Conservation (phyloP, 2,329 filamentous ascomycete genomes). For the Exserohilum rostratum region DNA sequence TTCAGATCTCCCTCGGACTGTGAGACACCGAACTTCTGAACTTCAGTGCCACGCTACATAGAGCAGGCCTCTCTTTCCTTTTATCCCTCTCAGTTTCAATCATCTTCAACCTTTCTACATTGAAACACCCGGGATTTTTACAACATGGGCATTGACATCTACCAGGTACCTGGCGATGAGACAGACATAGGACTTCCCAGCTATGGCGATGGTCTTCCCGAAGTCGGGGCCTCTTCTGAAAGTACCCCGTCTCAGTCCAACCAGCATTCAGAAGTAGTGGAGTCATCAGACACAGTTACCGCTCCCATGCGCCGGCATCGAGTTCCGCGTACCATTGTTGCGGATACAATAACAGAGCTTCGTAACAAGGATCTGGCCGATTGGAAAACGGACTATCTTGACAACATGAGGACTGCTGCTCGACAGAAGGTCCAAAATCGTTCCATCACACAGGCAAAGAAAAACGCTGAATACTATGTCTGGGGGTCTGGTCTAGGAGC, state of each 20-base stretch:
- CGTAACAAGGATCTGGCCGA: slow-evolving; percentile 61
- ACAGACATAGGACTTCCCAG: slow-evolving; percentile 43
- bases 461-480: slow-evolving; percentile 68
- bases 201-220: slow-evolving; percentile 43
- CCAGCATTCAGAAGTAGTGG: slow-evolving; percentile 30
- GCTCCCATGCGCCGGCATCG: slow-evolving; percentile 51
- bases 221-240: slow-evolving; percentile 36
- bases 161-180: slow-evolving; percentile 30
- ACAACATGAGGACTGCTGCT: slow-evolving; percentile 63
- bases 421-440: slow-evolving; percentile 54
- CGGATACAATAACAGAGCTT: slow-evolving; percentile 60
- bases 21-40: background rate
- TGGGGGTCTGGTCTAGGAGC: slow-evolving; percentile 63
- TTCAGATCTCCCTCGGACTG: background rate
- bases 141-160: slow-evolving; percentile 19
- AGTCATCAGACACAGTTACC: slow-evolving; percentile 47
- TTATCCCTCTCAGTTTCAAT: background rate
- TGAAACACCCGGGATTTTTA: background rate
- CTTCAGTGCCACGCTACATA: background rate
- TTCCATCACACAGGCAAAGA: slow-evolving; percentile 59
- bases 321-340: slow-evolving; percentile 49
- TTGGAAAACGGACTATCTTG: slow-evolving; percentile 65
- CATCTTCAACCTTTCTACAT: background rate
- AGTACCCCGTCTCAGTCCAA: slow-evolving; percentile 11
- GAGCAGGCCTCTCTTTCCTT: background rate